Conservation (phyloP, 768 basidiomycete species). For the Sporobolomyces phaffii region DNA sequence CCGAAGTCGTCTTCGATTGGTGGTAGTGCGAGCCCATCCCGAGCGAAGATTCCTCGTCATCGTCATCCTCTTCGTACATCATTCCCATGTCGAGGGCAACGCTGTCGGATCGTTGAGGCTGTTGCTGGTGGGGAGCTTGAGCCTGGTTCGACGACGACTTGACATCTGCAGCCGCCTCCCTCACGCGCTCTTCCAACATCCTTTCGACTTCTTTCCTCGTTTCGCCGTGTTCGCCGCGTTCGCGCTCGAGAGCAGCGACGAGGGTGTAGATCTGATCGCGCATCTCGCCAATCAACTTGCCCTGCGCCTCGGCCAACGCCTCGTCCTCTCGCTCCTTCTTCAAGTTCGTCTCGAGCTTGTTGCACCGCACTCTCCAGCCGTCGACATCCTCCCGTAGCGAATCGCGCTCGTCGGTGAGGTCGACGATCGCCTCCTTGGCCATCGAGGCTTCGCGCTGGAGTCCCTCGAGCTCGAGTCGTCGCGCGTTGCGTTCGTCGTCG, state of each 20-base stretch:
- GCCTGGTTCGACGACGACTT: neutral
- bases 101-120: conserved; percentile 9
- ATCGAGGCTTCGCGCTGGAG: conserved; percentile 75
- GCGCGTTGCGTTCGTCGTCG: conserved; percentile 23
- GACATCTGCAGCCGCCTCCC: conserved; percentile 6
- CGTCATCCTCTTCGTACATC: conserved; percentile 2
- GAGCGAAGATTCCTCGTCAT: conserved; percentile 10
- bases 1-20: conserved; percentile 25
- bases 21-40: conserved; percentile 7
- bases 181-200: conserved; percentile 24
- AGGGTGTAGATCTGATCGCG: conserved; percentile 49
- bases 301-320: conserved; percentile 41
- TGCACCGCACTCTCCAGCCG: conserved; percentile 73
- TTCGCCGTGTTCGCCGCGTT: conserved; percentile 44
- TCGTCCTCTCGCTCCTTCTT: conserved; percentile 53
- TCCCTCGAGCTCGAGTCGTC: conserved; percentile 54
- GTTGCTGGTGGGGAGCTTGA: neutral
- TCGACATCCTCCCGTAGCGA: conserved; percentile 80
- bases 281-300: conserved; percentile 47
- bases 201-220: conserved; percentile 38
- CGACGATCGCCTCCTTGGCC: conserved; percentile 45
- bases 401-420: conserved; percentile 57
- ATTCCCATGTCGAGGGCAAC: conserved; percentile 33
- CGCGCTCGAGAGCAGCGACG: conserved; percentile 46
- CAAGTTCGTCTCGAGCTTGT: conserved; percentile 66